These are phyloP conservation scores for Chrysanthemum seticuspe DNA, from an alignment of 129 eudicot species.

Conservation along the genomic window DNA sequence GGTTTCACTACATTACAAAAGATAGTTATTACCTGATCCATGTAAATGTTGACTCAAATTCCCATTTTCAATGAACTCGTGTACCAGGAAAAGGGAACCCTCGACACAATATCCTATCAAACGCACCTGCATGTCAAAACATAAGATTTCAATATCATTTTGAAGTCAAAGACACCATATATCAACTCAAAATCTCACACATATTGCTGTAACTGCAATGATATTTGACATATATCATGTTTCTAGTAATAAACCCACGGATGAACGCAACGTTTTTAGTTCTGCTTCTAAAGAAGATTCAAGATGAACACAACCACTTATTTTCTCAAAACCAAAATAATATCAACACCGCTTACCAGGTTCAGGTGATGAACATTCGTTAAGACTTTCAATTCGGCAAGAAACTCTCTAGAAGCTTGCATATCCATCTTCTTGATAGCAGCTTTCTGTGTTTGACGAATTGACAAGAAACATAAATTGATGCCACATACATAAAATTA, in stretches of 20 bases:
- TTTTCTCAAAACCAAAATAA: background rate
- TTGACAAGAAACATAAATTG: background rate
- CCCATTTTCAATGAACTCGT: conserved; percentile 87
- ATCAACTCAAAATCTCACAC: too few species aligned
- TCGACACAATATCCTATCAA: conserved; percentile 94
- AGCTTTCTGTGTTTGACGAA: conserved; percentile 64
- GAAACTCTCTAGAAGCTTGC: conserved; percentile 89
- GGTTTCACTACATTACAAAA: background rate
- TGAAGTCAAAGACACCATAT: too few species aligned
- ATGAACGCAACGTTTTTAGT: too few species aligned
- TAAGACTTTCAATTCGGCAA: conserved; percentile 84
- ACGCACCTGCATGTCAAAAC: conserved; percentile 66
- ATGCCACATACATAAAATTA: conserved; percentile 2
- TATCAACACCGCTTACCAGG: conserved; percentile 53
- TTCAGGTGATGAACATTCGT: conserved; percentile 96
- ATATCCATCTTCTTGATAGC: conserved; percentile 97
- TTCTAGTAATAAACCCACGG: too few species aligned
- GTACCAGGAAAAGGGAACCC: conserved; percentile 87
- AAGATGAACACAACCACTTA: background rate
- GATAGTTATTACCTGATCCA: conserved; percentile 58
- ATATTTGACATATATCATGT: too few species aligned
- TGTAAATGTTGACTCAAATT: conserved; percentile 89
- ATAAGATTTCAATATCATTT: conserved; percentile 11
- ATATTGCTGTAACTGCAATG: too few species aligned
- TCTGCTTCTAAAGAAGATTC: too few species aligned